Evolutionary conservation across 768 basidiomycete genomes (phyloP), one percentile per base, ranked within the genome.

Genomic region (Amylocystis lapponica): DNA sequence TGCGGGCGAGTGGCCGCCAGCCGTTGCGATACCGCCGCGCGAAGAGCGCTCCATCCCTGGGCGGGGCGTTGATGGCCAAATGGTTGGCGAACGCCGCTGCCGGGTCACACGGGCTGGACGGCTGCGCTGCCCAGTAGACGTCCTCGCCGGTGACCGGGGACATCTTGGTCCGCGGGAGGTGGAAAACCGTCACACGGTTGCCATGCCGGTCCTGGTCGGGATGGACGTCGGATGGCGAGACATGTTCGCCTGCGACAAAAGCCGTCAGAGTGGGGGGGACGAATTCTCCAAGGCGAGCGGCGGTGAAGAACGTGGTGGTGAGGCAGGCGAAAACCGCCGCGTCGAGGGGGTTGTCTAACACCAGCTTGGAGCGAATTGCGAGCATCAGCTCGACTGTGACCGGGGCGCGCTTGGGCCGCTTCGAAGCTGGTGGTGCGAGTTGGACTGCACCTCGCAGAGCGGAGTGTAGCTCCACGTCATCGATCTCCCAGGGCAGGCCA

Each of bases 1-100:
- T 2, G 10, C 53, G 50, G 3, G 63, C 66, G 16, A 69, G 62
- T 0, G 65, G 64, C n/a, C n/a, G n/a, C n/a, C n/a, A n/a, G n/a
- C n/a, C n/a, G n/a, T n/a, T n/a, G n/a, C n/a, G n/a, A n/a, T 55
- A 1, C 45, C 19, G 5, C 27, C 14, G 16, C 17, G 19, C 48
- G 65, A 68, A 0, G 62, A 31, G 39, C 67, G 70, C 0, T 68
- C 56, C 3, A 19, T 34, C 19, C 0, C 31, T 36, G 0, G 53
- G 47, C 0, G 66, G 61, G 2, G 42, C 29, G 48, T 71, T 71
- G 16, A 69, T 33, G 0, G 1, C 5, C 16, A 66, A 21, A 29
- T 69, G 66, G 33, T 59, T 58, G 1, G 22, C 16, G 0, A 68
- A 44, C 0, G 60, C 55, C 0, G 26, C 20, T 0, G 39, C 22